Conservation (phyloP, 805 yeast species). For the Zygosaccharomyces rouxii region DNA sequence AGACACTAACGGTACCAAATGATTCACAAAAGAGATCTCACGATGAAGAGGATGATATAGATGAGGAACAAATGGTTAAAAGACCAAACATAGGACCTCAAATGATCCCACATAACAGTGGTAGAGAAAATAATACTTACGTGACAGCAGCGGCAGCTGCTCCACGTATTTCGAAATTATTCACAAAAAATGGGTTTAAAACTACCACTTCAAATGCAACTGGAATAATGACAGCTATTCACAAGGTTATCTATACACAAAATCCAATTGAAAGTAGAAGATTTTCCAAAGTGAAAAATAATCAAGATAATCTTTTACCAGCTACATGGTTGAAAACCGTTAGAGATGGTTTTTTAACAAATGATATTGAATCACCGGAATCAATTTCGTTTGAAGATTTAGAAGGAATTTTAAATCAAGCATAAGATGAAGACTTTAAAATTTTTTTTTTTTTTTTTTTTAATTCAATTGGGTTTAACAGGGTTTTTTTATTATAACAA, state of each 20-base stretch:
- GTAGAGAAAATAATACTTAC: slow-evolving; percentile 19
- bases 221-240: slow-evolving; percentile 70
- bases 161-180: slow-evolving; percentile 66
- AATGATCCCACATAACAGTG: background rate
- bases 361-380: slow-evolving; percentile 77
- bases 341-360: slow-evolving; percentile 69
- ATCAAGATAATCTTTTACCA: background rate
- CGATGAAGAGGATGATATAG: background rate
- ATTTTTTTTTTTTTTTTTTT: slow-evolving; percentile 7
- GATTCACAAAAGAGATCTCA: slow-evolving; percentile 9
- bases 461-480: slow-evolving; percentile 1
- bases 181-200: slow-evolving; percentile 20
- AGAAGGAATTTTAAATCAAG: slow-evolving; percentile 44
- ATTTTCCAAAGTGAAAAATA: background rate
- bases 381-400: slow-evolving; percentile 68
- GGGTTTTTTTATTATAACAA: background rate
- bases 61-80: background rate
- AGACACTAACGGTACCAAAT: background rate
- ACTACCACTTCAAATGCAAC: slow-evolving; percentile 52
- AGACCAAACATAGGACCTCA: background rate
- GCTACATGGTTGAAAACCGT: slow-evolving; percentile 62
- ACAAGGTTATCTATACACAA: slow-evolving; percentile 33
- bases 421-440: slow-evolving; percentile 3
- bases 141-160: slow-evolving; percentile 81
- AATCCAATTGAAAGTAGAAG: slow-evolving; percentile 25